Conservation (phyloP, 208 protist species). For the Leishmania mexicana region DNA sequence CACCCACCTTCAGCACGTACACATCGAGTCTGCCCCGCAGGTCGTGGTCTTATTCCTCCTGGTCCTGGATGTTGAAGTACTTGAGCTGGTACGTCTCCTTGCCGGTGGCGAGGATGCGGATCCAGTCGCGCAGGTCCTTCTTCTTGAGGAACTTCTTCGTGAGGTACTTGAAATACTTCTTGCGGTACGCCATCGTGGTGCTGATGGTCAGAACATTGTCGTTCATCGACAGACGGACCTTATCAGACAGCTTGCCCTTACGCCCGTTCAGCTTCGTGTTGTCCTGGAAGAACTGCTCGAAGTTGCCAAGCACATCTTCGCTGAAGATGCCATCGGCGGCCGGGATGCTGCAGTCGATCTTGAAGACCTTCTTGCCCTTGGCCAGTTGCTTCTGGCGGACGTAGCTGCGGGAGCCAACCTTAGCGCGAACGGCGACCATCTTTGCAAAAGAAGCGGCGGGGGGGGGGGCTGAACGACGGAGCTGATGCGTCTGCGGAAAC, state of each 20-base stretch:
- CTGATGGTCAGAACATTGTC: conserved; percentile 93
- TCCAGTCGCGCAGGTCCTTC: conserved; percentile 97
- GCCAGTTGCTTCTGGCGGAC: conserved; percentile 82
- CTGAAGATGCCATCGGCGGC: conserved; percentile 78
- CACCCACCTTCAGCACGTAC: not conserved
- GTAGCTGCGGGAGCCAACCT: conserved; percentile 87
- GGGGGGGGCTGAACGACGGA: not conserved
- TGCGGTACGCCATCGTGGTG: conserved; percentile 95
- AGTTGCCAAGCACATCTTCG: conserved; percentile 85
- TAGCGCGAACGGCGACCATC: conserved; percentile 92
- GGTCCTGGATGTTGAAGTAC: conserved; percentile 98
- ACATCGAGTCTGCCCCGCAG: not conserved
- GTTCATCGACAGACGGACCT: conserved; percentile 88
- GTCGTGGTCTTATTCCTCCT: conserved; percentile 77
- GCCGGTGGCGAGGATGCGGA: conserved; percentile 95
- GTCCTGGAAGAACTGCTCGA: conserved; percentile 97
- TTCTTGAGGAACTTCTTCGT: conserved; percentile 99
- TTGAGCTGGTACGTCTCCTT: conserved; percentile 97
- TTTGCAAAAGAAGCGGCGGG: conserved; percentile 9
- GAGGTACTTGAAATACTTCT: conserved; percentile 99
- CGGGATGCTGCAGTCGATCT: conserved; percentile 76
- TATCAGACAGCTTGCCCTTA: conserved; percentile 96
- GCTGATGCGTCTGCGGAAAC: conserved; percentile 20
- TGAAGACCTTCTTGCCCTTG: conserved; percentile 92
- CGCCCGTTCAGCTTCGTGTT: conserved; percentile 99